Evolutionary conservation across 2,329 filamentous ascomycete species (phyloP).

Genomic region (Sarocladium strictum): DNA sequence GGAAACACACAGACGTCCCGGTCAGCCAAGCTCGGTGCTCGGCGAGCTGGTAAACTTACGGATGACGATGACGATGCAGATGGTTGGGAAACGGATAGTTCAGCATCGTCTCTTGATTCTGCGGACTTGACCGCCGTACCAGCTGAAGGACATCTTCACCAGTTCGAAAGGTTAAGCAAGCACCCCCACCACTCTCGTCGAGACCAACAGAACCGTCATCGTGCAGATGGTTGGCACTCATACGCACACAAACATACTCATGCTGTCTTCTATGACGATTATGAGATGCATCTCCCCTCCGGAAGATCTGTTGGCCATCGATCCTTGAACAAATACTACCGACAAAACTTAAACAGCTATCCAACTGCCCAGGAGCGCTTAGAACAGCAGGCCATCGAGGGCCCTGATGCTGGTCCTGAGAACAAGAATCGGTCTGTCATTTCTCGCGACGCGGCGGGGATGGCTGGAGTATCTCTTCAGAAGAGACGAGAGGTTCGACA

Average conservation of each 20-base stretch:
- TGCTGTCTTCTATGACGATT: conserved; percentile 84
- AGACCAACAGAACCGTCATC: conserved; percentile 67
- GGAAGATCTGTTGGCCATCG: conserved; percentile 87
- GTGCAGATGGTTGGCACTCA: conserved; percentile 73
- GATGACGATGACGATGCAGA: conserved; percentile 58
- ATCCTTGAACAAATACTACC: conserved; percentile 79
- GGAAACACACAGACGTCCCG: conserved; percentile 30
- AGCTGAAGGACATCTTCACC: conserved; percentile 64
- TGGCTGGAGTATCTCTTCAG: conserved; percentile 69
- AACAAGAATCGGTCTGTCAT: conserved; percentile 45
- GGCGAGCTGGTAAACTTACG: conserved; percentile 44
- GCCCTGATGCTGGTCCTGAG: conserved; percentile 14
- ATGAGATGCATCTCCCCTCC: conserved; percentile 86
- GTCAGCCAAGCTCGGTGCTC: conserved; percentile 65
- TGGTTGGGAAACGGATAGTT: conserved; percentile 94
- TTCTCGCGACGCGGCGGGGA: conserved; percentile 66
- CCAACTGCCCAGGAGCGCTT: conserved; percentile 72
- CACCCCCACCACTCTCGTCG: conserved; percentile 70
- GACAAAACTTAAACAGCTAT: conserved; percentile 85
- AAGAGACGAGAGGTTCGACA: conserved; percentile 65
- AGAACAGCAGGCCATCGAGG: conserved; percentile 58
- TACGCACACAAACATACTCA: conserved; percentile 69
- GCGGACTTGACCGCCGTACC: conserved; percentile 76
- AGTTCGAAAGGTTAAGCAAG: conserved; percentile 65
- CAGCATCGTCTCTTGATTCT: conserved; percentile 80